Base-by-base conservation (phyloP, 2,329 filamentous ascomycete genomes). In the Arachnomyces sp. region DNA sequence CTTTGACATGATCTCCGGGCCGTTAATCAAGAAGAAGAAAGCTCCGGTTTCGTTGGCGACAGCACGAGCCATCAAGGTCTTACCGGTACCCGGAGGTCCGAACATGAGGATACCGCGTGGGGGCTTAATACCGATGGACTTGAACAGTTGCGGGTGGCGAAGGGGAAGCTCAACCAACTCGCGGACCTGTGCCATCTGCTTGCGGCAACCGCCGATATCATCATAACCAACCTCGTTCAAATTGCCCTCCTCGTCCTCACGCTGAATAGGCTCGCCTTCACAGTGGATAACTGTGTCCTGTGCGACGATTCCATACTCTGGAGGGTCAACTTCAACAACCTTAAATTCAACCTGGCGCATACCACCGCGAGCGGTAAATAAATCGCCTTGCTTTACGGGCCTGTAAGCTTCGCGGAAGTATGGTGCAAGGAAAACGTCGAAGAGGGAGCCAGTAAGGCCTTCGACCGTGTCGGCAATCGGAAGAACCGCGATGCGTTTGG, bases 321-420 rank as follows among this genome's bases (percentile, higher is more conserved):
- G 92, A 34, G 92, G 89, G 57, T 98, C 92, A 36, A 98, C 89
- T 71, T 98, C 92, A 35, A 98, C 90, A 31, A 98, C 90, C 77
- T 98, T 98, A 75, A 98, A 98, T 63, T 98, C 92, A 28, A 98
- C 92, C 68, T 95, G 90, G 66, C 92, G 82, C 92, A 98, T 98
- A 62, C 89, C 90, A 70, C 90, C 92, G 59, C 92, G 84, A 46
- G 92, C 87, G 64, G 89, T 95, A 77, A 98, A 98, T 43, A 95
- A 79, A 61, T 98, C 92, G 57, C 92, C 92, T 75, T 96, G 92
- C 63, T 89, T 84, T 46, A 98, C 88, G 41, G 92, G 92, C 63
- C 92, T 80, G 75, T 98, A 98, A 49, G 92, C 90, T 77, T 98
- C 92, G 58, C 90, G 87, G 83, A 98, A 98, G 74, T 98, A 98